A percentile compares a stretch with the other conserved stretches of the same genome.
Evolutionary conservation across 306 rosid genomes (phyloP).

Genomic region (Albizia julibrissin): DNA sequence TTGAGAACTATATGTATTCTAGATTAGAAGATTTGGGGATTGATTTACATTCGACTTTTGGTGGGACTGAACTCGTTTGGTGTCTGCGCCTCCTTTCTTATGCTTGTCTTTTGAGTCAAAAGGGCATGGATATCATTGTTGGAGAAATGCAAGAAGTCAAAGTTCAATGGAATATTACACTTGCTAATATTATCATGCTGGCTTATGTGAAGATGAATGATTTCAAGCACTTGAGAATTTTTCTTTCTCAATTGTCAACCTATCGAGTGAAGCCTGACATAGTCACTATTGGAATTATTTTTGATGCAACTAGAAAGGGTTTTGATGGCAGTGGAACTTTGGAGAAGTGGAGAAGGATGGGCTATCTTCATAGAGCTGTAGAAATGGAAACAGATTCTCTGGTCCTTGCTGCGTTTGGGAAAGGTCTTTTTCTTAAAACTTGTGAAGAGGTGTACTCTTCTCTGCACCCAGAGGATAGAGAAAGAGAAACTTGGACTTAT

Average conservation of each 20-base stretch:
- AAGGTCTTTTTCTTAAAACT: slow-evolving; percentile 61
- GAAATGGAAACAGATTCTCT: slow-evolving; percentile 71
- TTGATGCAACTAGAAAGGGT: slow-evolving; percentile 58
- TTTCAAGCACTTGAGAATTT: slow-evolving; percentile 52
- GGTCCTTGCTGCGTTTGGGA: slow-evolving; percentile 74
- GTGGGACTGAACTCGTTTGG: slow-evolving; percentile 61
- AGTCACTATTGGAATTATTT: slow-evolving; percentile 59
- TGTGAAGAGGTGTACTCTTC: slow-evolving; percentile 58
- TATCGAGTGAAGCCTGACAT: slow-evolving; percentile 57
- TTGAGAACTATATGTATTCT: slow-evolving; percentile 63
- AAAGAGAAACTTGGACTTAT: slow-evolving; percentile 55
- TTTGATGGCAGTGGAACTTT: slow-evolving; percentile 52
- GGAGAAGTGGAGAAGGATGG: slow-evolving; percentile 59
- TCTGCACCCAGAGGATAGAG: slow-evolving; percentile 53
- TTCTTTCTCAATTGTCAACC: slow-evolving; percentile 47
- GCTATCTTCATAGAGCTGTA: slow-evolving; percentile 48
- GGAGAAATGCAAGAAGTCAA: slow-evolving; percentile 52
- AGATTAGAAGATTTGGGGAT: slow-evolving; percentile 63
- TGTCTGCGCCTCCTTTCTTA: slow-evolving; percentile 66
- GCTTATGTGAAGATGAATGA: slow-evolving; percentile 77
- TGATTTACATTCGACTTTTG: slow-evolving; percentile 47
- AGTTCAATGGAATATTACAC: slow-evolving; percentile 51
- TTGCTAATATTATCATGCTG: slow-evolving; percentile 57
- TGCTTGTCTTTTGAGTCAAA: slow-evolving; percentile 68
- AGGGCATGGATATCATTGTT: slow-evolving; percentile 59